phyloP scores from a whole-genome alignment of 768 basidiomycete genomes.

The Suillus placidus region DNA sequence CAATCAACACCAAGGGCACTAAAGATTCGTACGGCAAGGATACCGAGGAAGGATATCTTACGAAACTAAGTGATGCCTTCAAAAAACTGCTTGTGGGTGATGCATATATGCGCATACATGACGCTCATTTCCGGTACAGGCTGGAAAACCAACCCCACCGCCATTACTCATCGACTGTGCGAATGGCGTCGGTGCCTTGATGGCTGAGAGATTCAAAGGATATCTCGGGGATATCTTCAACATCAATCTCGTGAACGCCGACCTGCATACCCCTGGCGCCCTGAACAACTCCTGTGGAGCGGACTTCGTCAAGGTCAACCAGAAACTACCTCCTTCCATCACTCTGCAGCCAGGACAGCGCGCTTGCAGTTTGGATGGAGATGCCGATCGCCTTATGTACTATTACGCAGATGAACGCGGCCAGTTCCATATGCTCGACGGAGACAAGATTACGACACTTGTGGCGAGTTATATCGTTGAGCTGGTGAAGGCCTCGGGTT shows the following conservation, averaged over 20 bases:
- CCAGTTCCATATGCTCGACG: conserved; percentile 91
- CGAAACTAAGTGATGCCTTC: conserved; percentile 81
- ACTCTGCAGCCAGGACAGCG: conserved; percentile 71
- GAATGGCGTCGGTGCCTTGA: conserved; percentile 91
- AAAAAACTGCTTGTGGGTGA: conserved; percentile 81
- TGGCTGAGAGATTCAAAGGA: conserved; percentile 61
- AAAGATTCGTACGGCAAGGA: conserved; percentile 79
- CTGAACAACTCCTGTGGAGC: conserved; percentile 92
- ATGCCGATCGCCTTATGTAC: conserved; percentile 96
- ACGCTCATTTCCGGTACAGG: conserved; percentile 38
- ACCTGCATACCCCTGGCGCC: conserved; percentile 62
- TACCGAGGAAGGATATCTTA: conserved; percentile 80
- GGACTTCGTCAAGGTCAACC: conserved; percentile 94
- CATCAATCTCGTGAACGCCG: conserved; percentile 70
- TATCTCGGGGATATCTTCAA: conserved; percentile 63
- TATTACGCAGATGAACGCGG: conserved; percentile 83
- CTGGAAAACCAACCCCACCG: conserved; percentile 55
- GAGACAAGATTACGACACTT: conserved; percentile 96
- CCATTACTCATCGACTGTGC: conserved; percentile 92
- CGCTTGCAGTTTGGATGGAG: conserved; percentile 94
- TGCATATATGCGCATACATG: conserved; percentile 7
- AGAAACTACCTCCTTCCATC: conserved; percentile 82
- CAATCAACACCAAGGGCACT: conserved; percentile 84
- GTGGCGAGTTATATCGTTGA: conserved; percentile 93
- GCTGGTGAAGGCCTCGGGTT: conserved; percentile 80